phyloP scores from a whole-genome alignment of 2,329 filamentous ascomycete genomes.

The Aspergillus melleus region DNA sequence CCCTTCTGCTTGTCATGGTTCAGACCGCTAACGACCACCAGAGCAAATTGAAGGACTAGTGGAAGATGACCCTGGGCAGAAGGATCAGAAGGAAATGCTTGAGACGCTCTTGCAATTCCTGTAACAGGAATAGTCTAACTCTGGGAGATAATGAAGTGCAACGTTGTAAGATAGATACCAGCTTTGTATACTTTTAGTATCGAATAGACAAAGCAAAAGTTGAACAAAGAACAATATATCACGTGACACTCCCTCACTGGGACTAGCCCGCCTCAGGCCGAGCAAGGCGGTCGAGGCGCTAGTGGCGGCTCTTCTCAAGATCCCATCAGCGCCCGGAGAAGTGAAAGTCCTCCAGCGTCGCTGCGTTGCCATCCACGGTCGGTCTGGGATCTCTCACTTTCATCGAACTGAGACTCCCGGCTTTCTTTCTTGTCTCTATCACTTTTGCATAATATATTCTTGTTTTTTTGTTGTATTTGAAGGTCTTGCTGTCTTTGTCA shows the following conservation, averaged over 20 bases:
- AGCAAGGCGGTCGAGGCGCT: constrained; percentile 24
- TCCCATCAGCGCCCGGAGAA: constrained; percentile 27
- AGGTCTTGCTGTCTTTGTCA: constrained; percentile 9
- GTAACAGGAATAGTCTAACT: constrained; percentile 11
- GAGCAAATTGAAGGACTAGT: constrained; percentile 64
- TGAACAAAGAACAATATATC: constrained; percentile 1
- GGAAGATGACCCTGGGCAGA: constrained; percentile 55
- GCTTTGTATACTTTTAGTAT: background rate
- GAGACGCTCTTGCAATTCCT: constrained; percentile 54
- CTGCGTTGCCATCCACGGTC: constrained; percentile 23
- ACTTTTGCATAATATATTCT: background rate
- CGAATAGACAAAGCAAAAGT: background rate
- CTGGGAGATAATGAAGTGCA: background rate
- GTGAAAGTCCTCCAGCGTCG: constrained; percentile 19
- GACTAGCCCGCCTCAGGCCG: constrained; percentile 20
- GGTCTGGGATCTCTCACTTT: constrained; percentile 25
- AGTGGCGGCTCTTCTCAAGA: constrained; percentile 36
- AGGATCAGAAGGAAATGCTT: constrained; percentile 64
- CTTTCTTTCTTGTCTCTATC: constrained; percentile 13
- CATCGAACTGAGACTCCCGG: constrained; percentile 28
- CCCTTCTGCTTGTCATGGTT: background rate
- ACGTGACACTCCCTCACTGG: constrained; percentile 21
- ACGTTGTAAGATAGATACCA: background rate
- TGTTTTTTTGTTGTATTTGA: background rate
- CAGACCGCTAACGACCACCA: constrained; percentile 24